Evolutionary conservation across 176 grass and related monocot genomes (phyloP).

Genomic region (Juncus inflexus): DNA sequence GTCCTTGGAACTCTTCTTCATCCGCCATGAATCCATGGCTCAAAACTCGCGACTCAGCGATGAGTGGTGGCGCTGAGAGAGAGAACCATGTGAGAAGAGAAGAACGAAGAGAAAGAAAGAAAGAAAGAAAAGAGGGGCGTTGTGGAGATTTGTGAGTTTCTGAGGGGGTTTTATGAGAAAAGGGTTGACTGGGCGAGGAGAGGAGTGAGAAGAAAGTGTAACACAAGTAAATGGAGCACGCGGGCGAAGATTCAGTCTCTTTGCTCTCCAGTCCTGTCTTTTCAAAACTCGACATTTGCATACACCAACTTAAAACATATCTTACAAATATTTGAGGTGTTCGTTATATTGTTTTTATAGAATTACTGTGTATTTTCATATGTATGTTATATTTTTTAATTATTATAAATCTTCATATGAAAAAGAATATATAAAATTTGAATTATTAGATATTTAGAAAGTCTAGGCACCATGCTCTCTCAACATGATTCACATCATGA

Average conservation of each 20-base stretch:
- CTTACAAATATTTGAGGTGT: background rate
- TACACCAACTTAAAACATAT: background rate
- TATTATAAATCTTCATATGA: no score
- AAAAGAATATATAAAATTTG: no score
- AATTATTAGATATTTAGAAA: no score
- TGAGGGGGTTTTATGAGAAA: no score
- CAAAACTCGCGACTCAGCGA: background rate
- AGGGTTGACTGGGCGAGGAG: background rate
- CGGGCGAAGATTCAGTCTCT: background rate
- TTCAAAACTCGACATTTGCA: no score
- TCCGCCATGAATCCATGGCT: slow-evolving; percentile 12
- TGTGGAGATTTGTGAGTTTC: no score
- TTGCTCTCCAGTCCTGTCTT: background rate
- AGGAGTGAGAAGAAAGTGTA: slow-evolving; percentile 9
- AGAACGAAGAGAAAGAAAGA: background rate
- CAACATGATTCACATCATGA: no score
- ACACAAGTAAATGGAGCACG: slow-evolving; percentile 14
- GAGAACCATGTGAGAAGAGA: background rate
- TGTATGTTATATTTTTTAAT: background rate
- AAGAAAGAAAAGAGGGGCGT: background rate
- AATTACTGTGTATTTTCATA: background rate
- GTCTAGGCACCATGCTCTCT: no score
- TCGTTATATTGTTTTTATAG: background rate
- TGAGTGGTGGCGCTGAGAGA: background rate
- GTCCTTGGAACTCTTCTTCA: slow-evolving; percentile 9